Conservation (phyloP, 2,329 filamentous ascomycete genomes). For the Cadophora malorum region DNA sequence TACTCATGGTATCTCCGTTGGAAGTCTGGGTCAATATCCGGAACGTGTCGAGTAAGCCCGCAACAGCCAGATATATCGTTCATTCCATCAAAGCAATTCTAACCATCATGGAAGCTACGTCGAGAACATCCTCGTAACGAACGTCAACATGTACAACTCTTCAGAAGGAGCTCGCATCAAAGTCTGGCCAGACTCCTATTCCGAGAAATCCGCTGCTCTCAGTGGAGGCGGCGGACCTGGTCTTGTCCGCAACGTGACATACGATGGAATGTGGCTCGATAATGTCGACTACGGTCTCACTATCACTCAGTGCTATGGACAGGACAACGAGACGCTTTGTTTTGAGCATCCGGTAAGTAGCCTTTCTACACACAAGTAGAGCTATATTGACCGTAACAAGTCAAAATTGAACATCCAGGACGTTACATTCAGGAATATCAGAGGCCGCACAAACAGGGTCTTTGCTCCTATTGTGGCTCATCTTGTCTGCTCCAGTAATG, state of each 20-base stretch:
- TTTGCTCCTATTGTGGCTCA: conserved; percentile 42
- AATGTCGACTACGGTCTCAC: conserved; percentile 19
- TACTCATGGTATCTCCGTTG: conserved; percentile 23
- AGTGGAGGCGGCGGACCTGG: conserved; percentile 16
- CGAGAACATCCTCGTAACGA: conserved; percentile 19
- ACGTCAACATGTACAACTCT: conserved; percentile 22
- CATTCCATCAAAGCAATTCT: no score
- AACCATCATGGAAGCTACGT: conserved; percentile 18
- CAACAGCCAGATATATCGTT: no score
- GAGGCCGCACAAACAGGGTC: conserved; percentile 10
- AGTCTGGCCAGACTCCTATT: conserved; percentile 15
- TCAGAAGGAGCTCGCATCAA: conserved; percentile 22
- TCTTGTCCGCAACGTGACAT: conserved; percentile 20
- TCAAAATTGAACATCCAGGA: conserved; percentile 21
- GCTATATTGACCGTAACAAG: neutral
- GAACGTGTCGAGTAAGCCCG: conserved; percentile 15
- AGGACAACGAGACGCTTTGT: conserved; percentile 18
- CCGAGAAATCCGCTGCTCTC: neutral
- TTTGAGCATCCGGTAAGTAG: conserved; percentile 17
- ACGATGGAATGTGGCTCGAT: conserved; percentile 19
- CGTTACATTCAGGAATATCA: conserved; percentile 18
- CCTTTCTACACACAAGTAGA: neutral
- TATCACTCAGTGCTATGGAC: conserved; percentile 21
- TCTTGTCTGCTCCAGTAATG: conserved; percentile 42
- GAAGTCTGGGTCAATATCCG: conserved; percentile 20